Evolutionary conservation across 2,329 filamentous ascomycete species (phyloP), one percentile per base, ranked within the genome.

Genomic region (Rasamsonia emersonii): DNA sequence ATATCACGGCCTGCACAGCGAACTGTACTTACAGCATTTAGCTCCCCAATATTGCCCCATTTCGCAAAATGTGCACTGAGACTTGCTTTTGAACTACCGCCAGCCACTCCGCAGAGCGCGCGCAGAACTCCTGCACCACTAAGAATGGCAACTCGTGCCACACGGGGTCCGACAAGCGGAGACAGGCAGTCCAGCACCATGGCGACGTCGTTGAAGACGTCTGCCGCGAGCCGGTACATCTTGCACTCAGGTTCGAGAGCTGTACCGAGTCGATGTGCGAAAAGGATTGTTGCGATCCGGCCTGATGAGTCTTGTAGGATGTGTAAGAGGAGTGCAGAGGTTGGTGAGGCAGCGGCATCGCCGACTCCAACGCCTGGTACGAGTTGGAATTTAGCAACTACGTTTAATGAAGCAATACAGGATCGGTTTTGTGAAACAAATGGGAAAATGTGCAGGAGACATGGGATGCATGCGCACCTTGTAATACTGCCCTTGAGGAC

Each of bases 191-290:
- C 85, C n/a, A 94, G 70, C 33, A 93, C 68, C 66, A 93, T 84
- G 9, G 83, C 83, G 6, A 77, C 69, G 53, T 94, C 86, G 58
- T 94, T 94, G 64, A 94, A 82, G 13, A 93, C 65, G 52, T 94
- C 86, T 3, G 86, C 86, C 2, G 88, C 73, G 29, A 93, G 80
- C 10, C 86, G 79, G 59, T 88, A 94, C 56, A 75, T 80, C 57
- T 95, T 95, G 64, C 84, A 89, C 54, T 95, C 86, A 2, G 86
- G 84, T 56, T 93, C 86, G 28, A 94, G 80, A 18, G 82, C 74
- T 27, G 82, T 82, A 21, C 86, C 86, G 37, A 89, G 77, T 25
- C 76, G 72, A 54, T 93, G 79, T 1, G 86, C 88, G 54, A 94
- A 93, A 7, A 84, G 58, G 38, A 94, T 93, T 0, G 86, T 94